Base-by-base conservation (phyloP, 1,139 yeast species). In the Debaryomyces sp. region DNA sequence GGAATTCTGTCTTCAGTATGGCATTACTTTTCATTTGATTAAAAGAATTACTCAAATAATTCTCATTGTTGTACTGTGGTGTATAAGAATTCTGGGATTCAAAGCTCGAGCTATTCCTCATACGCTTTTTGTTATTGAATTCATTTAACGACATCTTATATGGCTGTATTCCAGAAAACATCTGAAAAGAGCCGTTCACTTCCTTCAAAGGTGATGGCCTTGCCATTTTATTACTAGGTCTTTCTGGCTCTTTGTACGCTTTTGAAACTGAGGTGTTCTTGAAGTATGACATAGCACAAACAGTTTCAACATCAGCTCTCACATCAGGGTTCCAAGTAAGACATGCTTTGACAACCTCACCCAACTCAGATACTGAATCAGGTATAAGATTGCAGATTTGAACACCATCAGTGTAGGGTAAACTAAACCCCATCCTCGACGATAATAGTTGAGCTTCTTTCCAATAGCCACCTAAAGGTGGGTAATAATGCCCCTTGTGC, bases 391-490 rank as follows among this genome's bases (percentile, higher is more conserved):
- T 64, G 9, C 57, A 51, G 6, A 71, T 58, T 2, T 54, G 53
- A 2, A 57, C 46, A 0, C 80, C 80, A 10, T 54, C 55, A 18
- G 61, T 64, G 21, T 57, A 67, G 0, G 91, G 91, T 35, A 85
- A 70, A 24, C 65, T 64, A 45, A 85, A 70, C 1, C 87, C 87
- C 35, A 84, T 61, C 17, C 73, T 71, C 2, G 70, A 59, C 0
- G 87, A 81, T 45, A 87, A 70, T 8, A 54, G 46, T 42, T 68
- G 64, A 3, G 87, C 89, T 49, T 84, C 82, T 46, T 75, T 73
- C 95, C 95, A 85, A 56, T 68, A 75, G 0, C 94, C 90, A 36
- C 92, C 89, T 44, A 79, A 68, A 0, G 90, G 84, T 32, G 59
- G 51, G 38, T 65, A 66, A 43, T 62, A 58, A 23, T 61, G 56